phyloP scores from a whole-genome alignment of 257 asterid genomes.

The Pogostemon cablin region DNA sequence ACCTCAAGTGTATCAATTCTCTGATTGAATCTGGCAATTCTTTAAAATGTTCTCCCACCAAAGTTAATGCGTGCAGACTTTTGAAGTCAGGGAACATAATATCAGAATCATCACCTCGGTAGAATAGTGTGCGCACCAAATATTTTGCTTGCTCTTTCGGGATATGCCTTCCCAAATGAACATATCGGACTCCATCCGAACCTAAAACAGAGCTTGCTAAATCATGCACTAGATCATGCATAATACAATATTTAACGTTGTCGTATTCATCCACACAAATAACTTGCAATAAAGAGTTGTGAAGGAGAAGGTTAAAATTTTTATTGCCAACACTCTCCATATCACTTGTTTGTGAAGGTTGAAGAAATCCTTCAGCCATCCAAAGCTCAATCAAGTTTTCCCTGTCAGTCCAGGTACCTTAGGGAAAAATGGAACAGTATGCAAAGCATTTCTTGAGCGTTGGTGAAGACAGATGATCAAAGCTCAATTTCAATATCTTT shows the following conservation, averaged over 20 bases:
- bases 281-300: background rate
- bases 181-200: background rate
- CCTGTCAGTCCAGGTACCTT: background rate
- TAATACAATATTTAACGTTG: background rate
- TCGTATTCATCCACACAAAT: background rate
- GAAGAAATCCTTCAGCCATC: no score
- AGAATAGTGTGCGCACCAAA: background rate
- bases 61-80: background rate
- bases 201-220: background rate
- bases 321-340: no score
- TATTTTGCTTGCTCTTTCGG: background rate
- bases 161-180: background rate
- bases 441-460: background rate
- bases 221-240: conserved; percentile 7
- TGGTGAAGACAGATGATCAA: no score
- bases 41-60: background rate
- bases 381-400: background rate
- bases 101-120: background rate
- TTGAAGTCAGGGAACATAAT: background rate
- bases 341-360: no score
- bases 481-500: no score
- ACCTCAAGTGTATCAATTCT: background rate
- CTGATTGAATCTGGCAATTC: background rate
- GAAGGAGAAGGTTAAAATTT: no score
- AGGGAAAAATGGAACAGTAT: background rate